Evolutionary conservation across 2,329 filamentous ascomycete genomes (phyloP).

Genomic region (Teratosphaeria pseudoeucalypti): DNA sequence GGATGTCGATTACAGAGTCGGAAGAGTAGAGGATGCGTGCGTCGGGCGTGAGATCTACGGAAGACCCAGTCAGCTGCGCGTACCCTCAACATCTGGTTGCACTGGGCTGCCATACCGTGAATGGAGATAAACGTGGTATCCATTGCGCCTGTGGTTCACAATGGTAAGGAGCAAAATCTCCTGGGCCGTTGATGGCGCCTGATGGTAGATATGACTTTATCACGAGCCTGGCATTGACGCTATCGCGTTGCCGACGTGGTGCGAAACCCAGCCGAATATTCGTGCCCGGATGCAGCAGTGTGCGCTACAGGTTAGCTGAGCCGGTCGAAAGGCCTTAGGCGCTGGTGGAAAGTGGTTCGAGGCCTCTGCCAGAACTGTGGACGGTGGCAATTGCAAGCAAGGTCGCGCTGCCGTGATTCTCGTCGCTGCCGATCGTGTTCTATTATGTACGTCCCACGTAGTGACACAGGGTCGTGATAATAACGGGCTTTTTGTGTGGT

Average conservation of each 20-base stretch:
- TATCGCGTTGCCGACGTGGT: background rate
- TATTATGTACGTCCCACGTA: background rate
- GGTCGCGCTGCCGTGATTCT: background rate
- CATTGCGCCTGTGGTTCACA: constrained; percentile 13
- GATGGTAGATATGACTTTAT: background rate
- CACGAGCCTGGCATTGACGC: background rate
- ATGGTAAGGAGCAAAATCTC: constrained; percentile 2
- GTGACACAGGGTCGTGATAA: background rate
- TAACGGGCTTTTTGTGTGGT: background rate
- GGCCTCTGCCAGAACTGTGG: background rate
- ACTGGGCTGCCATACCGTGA: constrained; percentile 52
- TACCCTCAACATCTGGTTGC: background rate
- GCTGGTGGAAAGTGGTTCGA: background rate
- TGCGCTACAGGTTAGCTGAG: background rate
- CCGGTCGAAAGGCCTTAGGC: background rate
- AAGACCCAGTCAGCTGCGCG: background rate
- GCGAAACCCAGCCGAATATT: background rate
- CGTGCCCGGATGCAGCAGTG: background rate
- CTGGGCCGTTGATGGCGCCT: background rate
- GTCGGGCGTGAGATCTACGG: constrained; percentile 58
- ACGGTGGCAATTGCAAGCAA: background rate
- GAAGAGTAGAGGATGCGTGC: constrained; percentile 75
- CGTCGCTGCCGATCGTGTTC: background rate
- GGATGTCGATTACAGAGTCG: constrained; percentile 71
- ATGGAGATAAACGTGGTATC: constrained; percentile 73